These are phyloP conservation scores for Aspergillus sp. DNA, from an alignment of 2,329 filamentous ascomycete species.

Conservation along the genomic window DNA sequence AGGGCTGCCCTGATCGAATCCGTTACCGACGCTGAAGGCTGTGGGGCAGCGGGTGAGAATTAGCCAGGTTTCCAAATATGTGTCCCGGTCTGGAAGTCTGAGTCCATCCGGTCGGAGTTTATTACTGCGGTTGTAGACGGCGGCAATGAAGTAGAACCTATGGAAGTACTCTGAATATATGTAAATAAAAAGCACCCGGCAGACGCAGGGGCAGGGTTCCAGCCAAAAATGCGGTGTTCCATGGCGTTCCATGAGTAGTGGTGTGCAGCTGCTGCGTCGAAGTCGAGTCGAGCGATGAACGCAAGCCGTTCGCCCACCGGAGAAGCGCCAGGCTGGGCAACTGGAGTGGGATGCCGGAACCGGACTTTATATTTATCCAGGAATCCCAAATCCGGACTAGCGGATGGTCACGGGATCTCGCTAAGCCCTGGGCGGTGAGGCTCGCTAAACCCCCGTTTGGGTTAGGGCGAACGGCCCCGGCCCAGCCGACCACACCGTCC, in stretches of 20 bases:
- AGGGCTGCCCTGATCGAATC: conserved; percentile 9
- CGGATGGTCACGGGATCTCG: conserved; percentile 22
- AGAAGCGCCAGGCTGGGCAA: background rate
- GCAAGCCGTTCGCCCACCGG: conserved; percentile 4
- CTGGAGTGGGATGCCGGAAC: background rate
- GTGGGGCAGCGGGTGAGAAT: conserved; percentile 20
- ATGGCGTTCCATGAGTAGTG: no score
- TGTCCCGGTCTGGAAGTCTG: conserved; percentile 21
- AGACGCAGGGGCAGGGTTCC: no score
- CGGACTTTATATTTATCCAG: conserved; percentile 9
- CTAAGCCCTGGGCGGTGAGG: conserved; percentile 20
- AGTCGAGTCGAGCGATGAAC: background rate
- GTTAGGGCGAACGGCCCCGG: conserved; percentile 22
- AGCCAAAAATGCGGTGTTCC: background rate
- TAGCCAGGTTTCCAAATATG: conserved; percentile 19
- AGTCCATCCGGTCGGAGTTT: background rate
- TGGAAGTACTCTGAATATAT: no score
- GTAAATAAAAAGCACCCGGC: no score
- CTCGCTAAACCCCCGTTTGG: conserved; percentile 30
- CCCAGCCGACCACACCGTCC: conserved; percentile 28
- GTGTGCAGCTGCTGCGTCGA: no score
- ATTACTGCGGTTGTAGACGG: no score
- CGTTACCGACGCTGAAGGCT: conserved; percentile 13
- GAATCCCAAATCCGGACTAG: conserved; percentile 9
- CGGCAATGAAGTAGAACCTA: conserved; percentile 1